Conservation (phyloP, 2,329 filamentous ascomycete genomes). For the Neofusicoccum ribis region DNA sequence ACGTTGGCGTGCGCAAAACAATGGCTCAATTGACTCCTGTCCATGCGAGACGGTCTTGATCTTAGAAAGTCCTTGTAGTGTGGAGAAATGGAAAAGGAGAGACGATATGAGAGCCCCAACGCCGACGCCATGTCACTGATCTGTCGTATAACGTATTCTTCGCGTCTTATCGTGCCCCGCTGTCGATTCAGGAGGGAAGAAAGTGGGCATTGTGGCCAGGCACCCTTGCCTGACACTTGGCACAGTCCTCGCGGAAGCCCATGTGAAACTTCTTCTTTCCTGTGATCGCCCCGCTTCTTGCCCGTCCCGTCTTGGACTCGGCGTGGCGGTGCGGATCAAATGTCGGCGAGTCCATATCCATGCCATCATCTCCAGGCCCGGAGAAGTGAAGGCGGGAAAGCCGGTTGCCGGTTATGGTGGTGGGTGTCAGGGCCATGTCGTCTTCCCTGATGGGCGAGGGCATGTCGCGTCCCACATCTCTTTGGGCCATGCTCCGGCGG, state of each 20-base stretch:
- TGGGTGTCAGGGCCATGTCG: slow-evolving; percentile 39
- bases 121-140: neutral
- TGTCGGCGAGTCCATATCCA: slow-evolving; percentile 30
- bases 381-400: slow-evolving; percentile 39
- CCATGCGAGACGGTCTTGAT: neutral
- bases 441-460: slow-evolving; percentile 44
- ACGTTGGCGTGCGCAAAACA: neutral
- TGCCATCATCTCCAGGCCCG: slow-evolving; percentile 29
- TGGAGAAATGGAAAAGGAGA: too few relatives aligned
- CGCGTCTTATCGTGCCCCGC: neutral
- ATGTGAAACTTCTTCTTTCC: slow-evolving; percentile 46
- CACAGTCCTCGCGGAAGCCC: slow-evolving; percentile 52
- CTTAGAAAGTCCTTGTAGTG: neutral
- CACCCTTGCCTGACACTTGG: slow-evolving; percentile 49
- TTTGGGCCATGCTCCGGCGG: neutral
- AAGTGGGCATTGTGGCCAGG: slow-evolving; percentile 54
- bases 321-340: slow-evolving; percentile 20
- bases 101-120: neutral
- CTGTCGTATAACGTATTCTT: neutral
- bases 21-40: neutral
- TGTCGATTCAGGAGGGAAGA: slow-evolving; percentile 25
- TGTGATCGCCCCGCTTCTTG: slow-evolving; percentile 41
- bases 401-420: slow-evolving; percentile 38
- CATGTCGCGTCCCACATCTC: slow-evolving; percentile 33
- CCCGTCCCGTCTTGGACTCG: slow-evolving; percentile 31